Evolutionary conservation across 2,329 filamentous ascomycete species (phyloP), one percentile per base, ranked within the genome.

Genomic region (Triangularia setosa): DNA sequence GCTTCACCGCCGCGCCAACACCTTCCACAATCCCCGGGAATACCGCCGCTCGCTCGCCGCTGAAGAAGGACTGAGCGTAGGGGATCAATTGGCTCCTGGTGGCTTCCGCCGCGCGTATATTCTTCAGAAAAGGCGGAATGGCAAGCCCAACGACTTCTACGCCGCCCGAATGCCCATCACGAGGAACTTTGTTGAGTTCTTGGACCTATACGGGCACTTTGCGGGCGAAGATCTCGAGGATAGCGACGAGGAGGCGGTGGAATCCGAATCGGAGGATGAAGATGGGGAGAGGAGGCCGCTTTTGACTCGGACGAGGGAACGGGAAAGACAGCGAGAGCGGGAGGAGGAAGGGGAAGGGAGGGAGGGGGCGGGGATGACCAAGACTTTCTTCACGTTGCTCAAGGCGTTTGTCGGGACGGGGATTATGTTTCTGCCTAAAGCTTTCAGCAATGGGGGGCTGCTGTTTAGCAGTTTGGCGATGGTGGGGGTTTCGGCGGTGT

Each of bases 371-470:
- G 83, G 84, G 60, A 88, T 84, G n/a, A 77, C 83, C 44, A 90
- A 91, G 77, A 88, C 90, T 0, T 93, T 93, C 76, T 92, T 92
- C 74, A 93, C 90, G 0, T 79, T 92, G 9, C 79, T 93, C 60
- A 93, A 93, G 75, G 90, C 90, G 1, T 93, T 93, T 71, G 84
- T 93, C 61, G 90, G 90, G 57, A 93, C 90, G 0, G 90, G 90
- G 66, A 92, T 93, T 74, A 91, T 93, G 87, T 93, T 93, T 72
- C 75, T 93, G 54, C 90, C 90, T 56, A 92, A 91, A 73, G 90
- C 90, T 0, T 93, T 92, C 77, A 86, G 86, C 72, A 93, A 93
- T 68, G 90, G 90, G 35, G 90, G 90, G 24, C 87, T 93, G 60
- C 78, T 92, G 11, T 93, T 93, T 73, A 92, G 90, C 0, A 88